phyloP scores from a whole-genome alignment of 2,329 filamentous ascomycete genomes.

The Trichophyton mentagrophytes region DNA sequence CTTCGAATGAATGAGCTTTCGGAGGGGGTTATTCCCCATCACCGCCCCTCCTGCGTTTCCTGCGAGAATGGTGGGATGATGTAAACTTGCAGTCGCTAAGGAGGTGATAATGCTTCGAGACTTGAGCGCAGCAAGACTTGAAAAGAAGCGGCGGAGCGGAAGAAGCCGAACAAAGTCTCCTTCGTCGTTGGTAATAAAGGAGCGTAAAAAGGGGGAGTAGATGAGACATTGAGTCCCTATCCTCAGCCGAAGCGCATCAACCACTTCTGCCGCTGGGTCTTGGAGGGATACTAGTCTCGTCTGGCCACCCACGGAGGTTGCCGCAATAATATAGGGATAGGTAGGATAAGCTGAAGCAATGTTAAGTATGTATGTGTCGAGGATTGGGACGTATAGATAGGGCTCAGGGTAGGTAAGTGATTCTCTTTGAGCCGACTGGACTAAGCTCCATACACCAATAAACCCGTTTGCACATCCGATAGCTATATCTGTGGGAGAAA shows the following conservation, averaged over 20 bases:
- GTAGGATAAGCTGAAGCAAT: constrained; percentile 40
- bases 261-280: constrained; percentile 33
- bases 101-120: constrained; percentile 28
- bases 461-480: constrained; percentile 46
- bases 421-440: constrained; percentile 12
- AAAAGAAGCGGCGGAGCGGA: constrained; percentile 42
- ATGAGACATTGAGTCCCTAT: constrained; percentile 37
- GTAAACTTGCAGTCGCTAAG: constrained; percentile 26
- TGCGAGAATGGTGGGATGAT: constrained; percentile 42
- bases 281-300: constrained; percentile 43
- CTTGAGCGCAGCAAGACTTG: constrained; percentile 36
- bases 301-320: constrained; percentile 44
- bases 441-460: constrained; percentile 41
- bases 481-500: constrained; percentile 43
- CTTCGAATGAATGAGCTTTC: constrained; percentile 39
- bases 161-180: constrained; percentile 39
- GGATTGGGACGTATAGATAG: constrained; percentile 26
- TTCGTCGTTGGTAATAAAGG: constrained; percentile 44
- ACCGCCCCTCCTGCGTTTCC: constrained; percentile 43
- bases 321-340: constrained; percentile 41
- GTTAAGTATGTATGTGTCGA: constrained; percentile 28
- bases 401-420: constrained; percentile 16
- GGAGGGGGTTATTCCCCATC: constrained; percentile 39
- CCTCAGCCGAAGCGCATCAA: constrained; percentile 37
- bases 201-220: constrained; percentile 45